Evolutionary conservation across 78 protist genomes (phyloP), one percentile per base, ranked within the genome.

Genomic region (Speleostelium caveatum): DNA sequence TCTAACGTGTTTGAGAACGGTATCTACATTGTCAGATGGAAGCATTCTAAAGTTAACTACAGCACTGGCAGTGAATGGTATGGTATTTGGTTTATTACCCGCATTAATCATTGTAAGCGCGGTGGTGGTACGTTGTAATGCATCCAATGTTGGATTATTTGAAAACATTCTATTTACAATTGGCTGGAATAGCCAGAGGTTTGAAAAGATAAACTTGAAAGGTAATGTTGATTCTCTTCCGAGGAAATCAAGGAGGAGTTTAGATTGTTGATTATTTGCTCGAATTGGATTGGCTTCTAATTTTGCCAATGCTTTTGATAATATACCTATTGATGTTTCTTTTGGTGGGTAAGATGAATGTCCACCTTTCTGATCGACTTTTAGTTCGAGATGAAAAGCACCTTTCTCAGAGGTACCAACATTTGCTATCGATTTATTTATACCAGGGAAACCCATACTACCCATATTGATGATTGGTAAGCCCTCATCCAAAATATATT

Each of bases 41-140:
- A 39, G 39, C 22, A 83, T 49, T 59, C 91, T 56, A 42, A 83
- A 83, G 51, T 83, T 83, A 0, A 83, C 26, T 3, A 66, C 32
- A 30, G 91, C 91, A 45, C 35, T 69, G 8, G 91, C 91, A 17
- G 21, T 10, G 22, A 33, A 19, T 71, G 91, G 91, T 14, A 83
- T 28, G 6, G 69, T 79, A 49, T 83, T 83, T 69, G 91, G 72
- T 60, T 83, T 83, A 21, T 69, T 67, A 22, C 91, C 91, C 16
- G 71, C 56, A 58, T 83, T 67, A 26, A 83, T 56, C 30, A 83
- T 69, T 6, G 91, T 83, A 6, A 83, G 14, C 2, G 91, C 91
- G 33, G 91, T 83, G 14, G 91, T 83, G 3, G 91, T 83, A 59
- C 91, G 24, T 83, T 83, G 91, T 7, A 83, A 33, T 26, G 91